These are phyloP conservation scores for Lablab purpureus DNA, from an alignment of 306 rosid genomes.

Conservation along the genomic window DNA sequence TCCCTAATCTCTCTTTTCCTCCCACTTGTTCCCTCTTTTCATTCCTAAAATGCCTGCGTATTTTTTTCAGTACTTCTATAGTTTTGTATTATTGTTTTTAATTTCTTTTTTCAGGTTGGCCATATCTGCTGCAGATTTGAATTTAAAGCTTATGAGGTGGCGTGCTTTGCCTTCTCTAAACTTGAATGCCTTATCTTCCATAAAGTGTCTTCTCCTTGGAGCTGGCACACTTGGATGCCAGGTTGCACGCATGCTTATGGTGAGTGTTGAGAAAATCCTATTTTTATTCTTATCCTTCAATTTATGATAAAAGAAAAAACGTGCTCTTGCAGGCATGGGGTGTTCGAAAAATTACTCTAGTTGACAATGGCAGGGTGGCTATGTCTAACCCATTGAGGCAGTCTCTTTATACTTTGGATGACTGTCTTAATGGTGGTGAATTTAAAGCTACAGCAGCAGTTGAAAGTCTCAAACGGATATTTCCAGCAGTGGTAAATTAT, in stretches of 20 bases:
- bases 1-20: not conserved
- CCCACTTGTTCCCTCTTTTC: not conserved
- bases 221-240: constrained; percentile 99
- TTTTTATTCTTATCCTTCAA: constrained; percentile 33
- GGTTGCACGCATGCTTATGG: constrained; percentile 99
- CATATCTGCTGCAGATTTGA: constrained; percentile 96
- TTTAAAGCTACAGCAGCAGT: constrained; percentile 89
- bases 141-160: constrained; percentile 98
- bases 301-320: constrained; percentile 27
- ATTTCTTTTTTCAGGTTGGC: constrained; percentile 76
- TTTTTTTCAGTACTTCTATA: not conserved
- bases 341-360: constrained; percentile 82
- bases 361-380: constrained; percentile 92
- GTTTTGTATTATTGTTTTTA: constrained; percentile 36
- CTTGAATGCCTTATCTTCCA: constrained; percentile 71
- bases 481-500: constrained; percentile 90
- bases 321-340: constrained; percentile 90
- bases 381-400: constrained; percentile 99
- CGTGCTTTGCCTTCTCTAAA: constrained; percentile 93
- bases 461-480: constrained; percentile 79
- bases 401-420: constrained; percentile 92
- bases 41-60: constrained; percentile 5
- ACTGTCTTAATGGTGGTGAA: constrained; percentile 92
- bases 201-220: constrained; percentile 96
- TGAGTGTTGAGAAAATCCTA: constrained; percentile 54